These are phyloP conservation scores for Tuber melanosporum DNA, from an alignment of 495 filamentous ascomycete species.

Conservation along the genomic window DNA sequence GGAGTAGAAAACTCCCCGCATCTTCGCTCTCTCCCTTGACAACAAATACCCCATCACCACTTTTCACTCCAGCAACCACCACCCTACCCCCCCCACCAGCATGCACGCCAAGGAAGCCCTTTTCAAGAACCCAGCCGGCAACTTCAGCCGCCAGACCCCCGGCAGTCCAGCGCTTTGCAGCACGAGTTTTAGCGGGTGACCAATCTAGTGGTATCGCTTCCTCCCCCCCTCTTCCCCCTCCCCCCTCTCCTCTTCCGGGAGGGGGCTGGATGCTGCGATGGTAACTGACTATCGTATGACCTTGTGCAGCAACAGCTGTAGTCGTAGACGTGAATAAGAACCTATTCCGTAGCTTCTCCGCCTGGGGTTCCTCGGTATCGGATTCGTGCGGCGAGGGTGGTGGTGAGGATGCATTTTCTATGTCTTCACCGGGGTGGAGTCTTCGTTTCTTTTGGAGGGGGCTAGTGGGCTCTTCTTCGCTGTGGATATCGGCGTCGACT, in stretches of 20 bases:
- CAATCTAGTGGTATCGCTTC: not conserved
- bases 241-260: not conserved
- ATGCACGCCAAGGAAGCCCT: not conserved
- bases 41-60: not conserved
- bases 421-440: not conserved
- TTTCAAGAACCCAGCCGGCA: conserved; percentile 1
- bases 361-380: not conserved
- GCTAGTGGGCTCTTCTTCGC: not conserved
- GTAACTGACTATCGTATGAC: not conserved
- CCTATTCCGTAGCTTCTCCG: not conserved
- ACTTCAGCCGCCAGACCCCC: not conserved
- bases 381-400: not conserved
- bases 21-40: not conserved
- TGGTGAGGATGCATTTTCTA: not conserved
- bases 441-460: conserved; percentile 2
- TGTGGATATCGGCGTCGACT: not conserved
- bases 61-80: not conserved
- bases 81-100: not conserved
- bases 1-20: not conserved
- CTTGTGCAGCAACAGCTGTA: not conserved
- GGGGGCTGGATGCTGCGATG: not conserved
- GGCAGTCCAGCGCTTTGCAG: not conserved
- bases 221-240: not conserved
- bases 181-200: not conserved
- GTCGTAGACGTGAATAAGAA: not conserved